A percentile compares a stretch with the other conserved stretches of the same genome.
phyloP scores from a whole-genome alignment of 805 yeast genomes.

The Saccharomyces cerevisiae region DNA sequence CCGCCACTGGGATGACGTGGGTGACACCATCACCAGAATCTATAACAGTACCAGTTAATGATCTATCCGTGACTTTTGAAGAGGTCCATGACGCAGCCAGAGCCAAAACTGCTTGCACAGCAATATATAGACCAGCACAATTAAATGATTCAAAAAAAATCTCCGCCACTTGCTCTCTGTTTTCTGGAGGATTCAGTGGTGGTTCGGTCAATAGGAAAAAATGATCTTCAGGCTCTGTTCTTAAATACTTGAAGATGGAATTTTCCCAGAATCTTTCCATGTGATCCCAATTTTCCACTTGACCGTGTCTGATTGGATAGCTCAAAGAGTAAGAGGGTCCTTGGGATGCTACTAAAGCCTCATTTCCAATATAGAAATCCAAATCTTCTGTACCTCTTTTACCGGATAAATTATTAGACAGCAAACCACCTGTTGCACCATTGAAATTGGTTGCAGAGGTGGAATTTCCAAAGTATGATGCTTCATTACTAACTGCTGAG shows the following conservation, averaged over 20 bases:
- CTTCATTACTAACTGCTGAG: conserved; percentile 31
- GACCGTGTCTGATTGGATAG: conserved; percentile 96
- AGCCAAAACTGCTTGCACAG: conserved; percentile 97
- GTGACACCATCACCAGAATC: conserved; percentile 94
- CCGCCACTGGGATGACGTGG: conserved; percentile 98
- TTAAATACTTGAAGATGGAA: conserved; percentile 87
- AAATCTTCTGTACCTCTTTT: conserved; percentile 90
- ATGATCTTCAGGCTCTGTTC: conserved; percentile 99
- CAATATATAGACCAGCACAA: conserved; percentile 96
- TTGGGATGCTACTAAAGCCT: conserved; percentile 83
- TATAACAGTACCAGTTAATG: conserved; percentile 95
- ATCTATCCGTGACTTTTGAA: conserved; percentile 86
- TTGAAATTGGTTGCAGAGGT: conserved; percentile 32
- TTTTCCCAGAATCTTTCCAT: conserved; percentile 99
- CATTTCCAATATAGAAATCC: conserved; percentile 93
- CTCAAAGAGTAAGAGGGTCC: conserved; percentile 81
- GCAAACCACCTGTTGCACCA: conserved; percentile 17
- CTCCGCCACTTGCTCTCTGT: conserved; percentile 96
- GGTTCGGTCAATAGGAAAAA: conserved; percentile 94
- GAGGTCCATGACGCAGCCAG: conserved; percentile 99
- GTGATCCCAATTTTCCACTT: conserved; percentile 98
- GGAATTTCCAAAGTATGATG: conserved; percentile 29
- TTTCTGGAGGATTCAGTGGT: conserved; percentile 98
- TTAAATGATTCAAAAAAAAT: conserved; percentile 98
- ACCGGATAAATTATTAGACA: conserved; percentile 40